Percentiles rank a stretch among this genome's conserved stretches.
phyloP scores from a whole-genome alignment of 2,329 filamentous ascomycete species.

The Acephala macrosclerotiorum region DNA sequence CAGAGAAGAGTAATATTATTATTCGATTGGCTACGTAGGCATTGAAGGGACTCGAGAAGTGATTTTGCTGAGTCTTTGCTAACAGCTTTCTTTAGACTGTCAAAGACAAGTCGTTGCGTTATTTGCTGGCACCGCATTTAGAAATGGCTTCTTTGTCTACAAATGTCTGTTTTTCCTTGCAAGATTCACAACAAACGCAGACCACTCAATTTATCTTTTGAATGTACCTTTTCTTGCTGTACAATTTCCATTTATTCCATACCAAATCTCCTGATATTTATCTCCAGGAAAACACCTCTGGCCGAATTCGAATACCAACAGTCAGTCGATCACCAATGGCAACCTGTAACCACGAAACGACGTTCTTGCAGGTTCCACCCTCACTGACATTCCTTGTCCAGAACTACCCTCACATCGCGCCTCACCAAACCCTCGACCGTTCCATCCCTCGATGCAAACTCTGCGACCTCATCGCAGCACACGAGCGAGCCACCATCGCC shows the following conservation, averaged over 20 bases:
- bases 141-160: conserved; percentile 30
- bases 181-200: neutral
- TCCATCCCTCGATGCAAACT: conserved; percentile 33
- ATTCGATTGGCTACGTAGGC: neutral
- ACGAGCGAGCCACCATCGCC: conserved; percentile 27
- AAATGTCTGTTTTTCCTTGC: neutral
- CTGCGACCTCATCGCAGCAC: conserved; percentile 35
- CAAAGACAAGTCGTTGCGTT: neutral
- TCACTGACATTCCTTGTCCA: conserved; percentile 25
- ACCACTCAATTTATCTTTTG: neutral
- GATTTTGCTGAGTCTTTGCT: neutral
- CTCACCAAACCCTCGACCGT: conserved; percentile 31
- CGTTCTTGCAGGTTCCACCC: conserved; percentile 32
- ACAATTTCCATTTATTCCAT: neutral
- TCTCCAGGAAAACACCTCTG: neutral
- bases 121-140: neutral
- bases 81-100: neutral
- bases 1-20: conserved; percentile 20
- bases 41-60: neutral
- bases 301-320: neutral
- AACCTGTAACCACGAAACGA: conserved; percentile 26
- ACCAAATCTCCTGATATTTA: neutral
- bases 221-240: neutral
- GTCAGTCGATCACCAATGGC: conserved; percentile 19
- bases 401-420: conserved; percentile 27